These are phyloP conservation scores for Lagerstroemia speciosa DNA, from an alignment of 345 rosid species.

Conservation along the genomic window DNA sequence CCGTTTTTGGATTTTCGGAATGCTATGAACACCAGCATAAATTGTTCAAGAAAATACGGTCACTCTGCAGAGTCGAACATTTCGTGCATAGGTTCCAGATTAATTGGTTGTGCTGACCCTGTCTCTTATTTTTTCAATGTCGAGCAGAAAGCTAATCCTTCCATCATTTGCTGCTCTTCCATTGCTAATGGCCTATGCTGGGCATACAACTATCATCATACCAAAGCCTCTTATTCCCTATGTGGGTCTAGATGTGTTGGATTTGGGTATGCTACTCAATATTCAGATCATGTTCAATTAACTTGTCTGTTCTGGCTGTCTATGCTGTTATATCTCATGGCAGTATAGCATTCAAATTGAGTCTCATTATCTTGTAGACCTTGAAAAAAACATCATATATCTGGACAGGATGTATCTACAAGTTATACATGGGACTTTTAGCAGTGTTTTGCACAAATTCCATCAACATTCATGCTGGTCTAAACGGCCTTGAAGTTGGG, in stretches of 20 bases:
- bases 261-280: slow-evolving; percentile 49
- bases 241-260: slow-evolving; percentile 70
- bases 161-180: slow-evolving; percentile 97
- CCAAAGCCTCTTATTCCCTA: slow-evolving; percentile 84
- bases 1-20: slow-evolving; percentile 12
- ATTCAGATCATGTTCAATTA: neutral
- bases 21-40: neutral
- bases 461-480: slow-evolving; percentile 94
- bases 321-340: neutral
- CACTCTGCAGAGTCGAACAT: neutral
- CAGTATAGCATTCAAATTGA: neutral
- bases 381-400: neutral
- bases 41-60: neutral
- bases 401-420: slow-evolving; percentile 77
- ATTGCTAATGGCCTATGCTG: slow-evolving; percentile 97
- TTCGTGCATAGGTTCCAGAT: neutral
- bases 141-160: slow-evolving; percentile 71
- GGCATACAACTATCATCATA: slow-evolving; percentile 83
- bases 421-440: slow-evolving; percentile 83
- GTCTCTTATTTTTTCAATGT: slow-evolving; percentile 7
- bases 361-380: neutral
- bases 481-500: slow-evolving; percentile 97
- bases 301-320: neutral
- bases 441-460: slow-evolving; percentile 97
- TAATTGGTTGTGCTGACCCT: slow-evolving; percentile 4